Conservation (phyloP, 2,329 filamentous ascomycete species). For the Xenosphaeropsis pyriputrescens region DNA sequence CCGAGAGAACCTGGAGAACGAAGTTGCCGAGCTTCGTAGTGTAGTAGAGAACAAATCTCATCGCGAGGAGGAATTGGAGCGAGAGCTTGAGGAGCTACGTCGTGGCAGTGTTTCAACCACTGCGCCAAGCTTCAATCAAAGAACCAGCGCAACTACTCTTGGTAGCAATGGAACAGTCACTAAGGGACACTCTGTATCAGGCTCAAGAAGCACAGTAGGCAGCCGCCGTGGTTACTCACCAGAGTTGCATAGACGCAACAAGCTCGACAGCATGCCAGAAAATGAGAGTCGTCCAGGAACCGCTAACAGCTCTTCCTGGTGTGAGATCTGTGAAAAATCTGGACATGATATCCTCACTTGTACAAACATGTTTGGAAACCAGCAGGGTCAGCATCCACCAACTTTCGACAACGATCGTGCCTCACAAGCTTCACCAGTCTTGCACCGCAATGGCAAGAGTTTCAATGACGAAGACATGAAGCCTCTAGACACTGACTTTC, state of each 20-base stretch:
- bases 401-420: conserved; percentile 3
- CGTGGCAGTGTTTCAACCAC: conserved; percentile 21
- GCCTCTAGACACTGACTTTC: conserved; percentile 20
- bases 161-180: conserved; percentile 24
- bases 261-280: conserved; percentile 55
- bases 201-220: conserved; percentile 52
- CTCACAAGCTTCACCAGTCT: conserved; percentile 4
- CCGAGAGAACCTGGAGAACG: conserved; percentile 61
- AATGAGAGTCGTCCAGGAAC: conserved; percentile 38
- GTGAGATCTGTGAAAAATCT: conserved; percentile 85
- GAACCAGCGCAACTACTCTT: conserved; percentile 33
- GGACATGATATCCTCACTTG: conserved; percentile 93
- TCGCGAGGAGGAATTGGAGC: conserved; percentile 76
- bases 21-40: conserved; percentile 63
- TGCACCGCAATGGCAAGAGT: conserved; percentile 19
- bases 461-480: conserved; percentile 21
- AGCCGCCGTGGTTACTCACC: conserved; percentile 34
- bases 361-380: conserved; percentile 65
- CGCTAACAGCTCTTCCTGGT: conserved; percentile 56
- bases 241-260: conserved; percentile 31
- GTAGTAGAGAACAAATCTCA: conserved; percentile 57
- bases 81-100: conserved; percentile 58
- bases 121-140: conserved; percentile 24
- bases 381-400: conserved; percentile 7
- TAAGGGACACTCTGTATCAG: conserved; percentile 33